Conservation (phyloP, 192 early-diverging fungal species). For the Coemansia sp. region DNA sequence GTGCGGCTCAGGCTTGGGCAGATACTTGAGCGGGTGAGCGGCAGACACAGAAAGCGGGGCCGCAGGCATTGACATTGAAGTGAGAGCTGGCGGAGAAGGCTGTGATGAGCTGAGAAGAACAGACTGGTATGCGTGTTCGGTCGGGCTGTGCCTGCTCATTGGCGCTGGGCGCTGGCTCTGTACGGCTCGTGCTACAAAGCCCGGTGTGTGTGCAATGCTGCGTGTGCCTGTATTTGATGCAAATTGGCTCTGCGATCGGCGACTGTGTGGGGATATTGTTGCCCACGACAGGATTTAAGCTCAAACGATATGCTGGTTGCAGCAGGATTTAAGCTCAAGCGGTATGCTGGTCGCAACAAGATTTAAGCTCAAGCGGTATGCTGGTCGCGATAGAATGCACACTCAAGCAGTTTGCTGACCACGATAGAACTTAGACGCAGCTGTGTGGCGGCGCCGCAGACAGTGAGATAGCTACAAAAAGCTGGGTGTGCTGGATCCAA, state of each 20-base stretch:
- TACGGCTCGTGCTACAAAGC: background rate
- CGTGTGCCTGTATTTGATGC: background rate
- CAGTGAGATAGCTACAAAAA: background rate
- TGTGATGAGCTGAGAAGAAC: conserved; percentile 3
- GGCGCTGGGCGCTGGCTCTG: conserved; percentile 6
- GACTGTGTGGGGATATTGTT: background rate
- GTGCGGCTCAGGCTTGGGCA: background rate
- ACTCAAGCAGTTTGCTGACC: background rate
- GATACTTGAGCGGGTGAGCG: conserved; percentile 6
- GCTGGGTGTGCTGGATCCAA: background rate
- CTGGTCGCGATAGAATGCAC: background rate
- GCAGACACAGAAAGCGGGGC: conserved; percentile 1
- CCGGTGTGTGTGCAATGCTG: background rate
- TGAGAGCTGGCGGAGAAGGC: background rate
- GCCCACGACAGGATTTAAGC: background rate
- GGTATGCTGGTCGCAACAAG: background rate
- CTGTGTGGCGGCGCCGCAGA: background rate
- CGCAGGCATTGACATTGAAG: conserved; percentile 24
- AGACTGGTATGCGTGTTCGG: conserved; percentile 7
- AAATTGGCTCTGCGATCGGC: background rate
- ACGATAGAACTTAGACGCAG: background rate
- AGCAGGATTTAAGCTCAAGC: background rate
- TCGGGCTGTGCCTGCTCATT: conserved; percentile 16
- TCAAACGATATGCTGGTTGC: too few species aligned
- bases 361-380: too few species aligned